Evolutionary conservation across 148 eudicot species (phyloP).

Genomic region (Polygonum aviculare): DNA sequence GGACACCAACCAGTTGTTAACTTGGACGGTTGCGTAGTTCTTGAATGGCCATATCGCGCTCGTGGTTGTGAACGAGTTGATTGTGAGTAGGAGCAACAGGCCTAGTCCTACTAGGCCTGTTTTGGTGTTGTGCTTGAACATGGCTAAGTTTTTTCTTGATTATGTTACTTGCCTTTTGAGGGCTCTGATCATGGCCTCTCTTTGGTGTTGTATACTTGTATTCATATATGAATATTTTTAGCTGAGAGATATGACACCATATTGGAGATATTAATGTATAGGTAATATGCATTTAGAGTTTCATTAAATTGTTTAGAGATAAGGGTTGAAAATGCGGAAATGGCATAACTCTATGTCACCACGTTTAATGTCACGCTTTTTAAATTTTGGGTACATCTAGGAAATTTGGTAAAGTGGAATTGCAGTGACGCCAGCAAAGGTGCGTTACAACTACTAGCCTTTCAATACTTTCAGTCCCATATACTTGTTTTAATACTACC

Average conservation of each 20-base stretch:
- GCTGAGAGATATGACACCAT: neutral
- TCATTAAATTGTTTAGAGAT: neutral
- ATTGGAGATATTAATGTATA: neutral
- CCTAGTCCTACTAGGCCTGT: neutral
- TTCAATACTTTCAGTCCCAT: no score
- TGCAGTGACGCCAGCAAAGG: no score
- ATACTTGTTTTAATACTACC: no score
- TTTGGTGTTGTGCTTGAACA: no score
- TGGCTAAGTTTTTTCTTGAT: no score
- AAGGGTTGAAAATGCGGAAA: neutral
- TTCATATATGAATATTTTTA: neutral
- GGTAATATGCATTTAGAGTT: neutral
- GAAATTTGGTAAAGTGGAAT: no score
- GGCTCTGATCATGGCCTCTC: neutral
- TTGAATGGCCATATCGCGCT: neutral
- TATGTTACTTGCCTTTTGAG: neutral
- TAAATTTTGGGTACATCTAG: no score
- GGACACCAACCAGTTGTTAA: neutral
- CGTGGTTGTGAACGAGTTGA: neutral
- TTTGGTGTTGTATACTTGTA: neutral
- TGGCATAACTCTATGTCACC: neutral
- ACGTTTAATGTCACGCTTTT: no score
- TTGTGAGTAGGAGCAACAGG: neutral
- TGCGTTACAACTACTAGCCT: no score
- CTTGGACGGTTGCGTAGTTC: neutral